Base-by-base conservation (phyloP, 2,329 filamentous ascomycete genomes). In the Trichoderma brevicompactum region DNA sequence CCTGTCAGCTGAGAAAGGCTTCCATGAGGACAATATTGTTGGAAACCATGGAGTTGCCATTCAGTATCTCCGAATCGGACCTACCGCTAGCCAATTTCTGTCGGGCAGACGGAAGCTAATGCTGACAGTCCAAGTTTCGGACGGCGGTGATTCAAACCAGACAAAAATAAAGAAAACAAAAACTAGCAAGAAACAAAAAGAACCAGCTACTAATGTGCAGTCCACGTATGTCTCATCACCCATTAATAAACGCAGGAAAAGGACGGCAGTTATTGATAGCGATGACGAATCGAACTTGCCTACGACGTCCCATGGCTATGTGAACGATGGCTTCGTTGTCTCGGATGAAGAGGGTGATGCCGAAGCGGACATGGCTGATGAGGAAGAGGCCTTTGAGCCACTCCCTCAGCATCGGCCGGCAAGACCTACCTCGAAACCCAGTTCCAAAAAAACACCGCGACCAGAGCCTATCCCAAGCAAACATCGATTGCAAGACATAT, bases 1-100 rank as follows among this genome's bases (percentile, higher is more conserved):
- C 54, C 81, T 99, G 9, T 79, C 92, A 7, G 85, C 85, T 5
- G 91, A 96, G 72, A 89, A 89, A 50, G 92, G 89, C 6, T 79
- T 99, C 32, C 77, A 75, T 13, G 92, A 97, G 77, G 80, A 89
- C 40, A 91, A 92, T 72, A 71, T 77, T 12, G 76, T 79, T 44
- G 75, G 74, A 36, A 75, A 71, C n/a, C 73, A 78, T 65, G 86
- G 86, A 5, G 94, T 96, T 74, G 85, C 92, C 1, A 85, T 87
- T 61, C 87, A 91, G 69, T 97, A 97, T 74, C 82, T 93, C 54
- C 78, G 81, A 66, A 70, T 82, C 32, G 83, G 82, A 19, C 73
- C 73, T 17, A 73, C 73, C 13, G 80, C 82, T 4, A 68, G 72
- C 10, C 68, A 74, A 7, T 87, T 85, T 66, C 70, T 85, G 15